phyloP scores from a whole-genome alignment of 768 basidiomycete species.

The Cystobasidium ongulense region DNA sequence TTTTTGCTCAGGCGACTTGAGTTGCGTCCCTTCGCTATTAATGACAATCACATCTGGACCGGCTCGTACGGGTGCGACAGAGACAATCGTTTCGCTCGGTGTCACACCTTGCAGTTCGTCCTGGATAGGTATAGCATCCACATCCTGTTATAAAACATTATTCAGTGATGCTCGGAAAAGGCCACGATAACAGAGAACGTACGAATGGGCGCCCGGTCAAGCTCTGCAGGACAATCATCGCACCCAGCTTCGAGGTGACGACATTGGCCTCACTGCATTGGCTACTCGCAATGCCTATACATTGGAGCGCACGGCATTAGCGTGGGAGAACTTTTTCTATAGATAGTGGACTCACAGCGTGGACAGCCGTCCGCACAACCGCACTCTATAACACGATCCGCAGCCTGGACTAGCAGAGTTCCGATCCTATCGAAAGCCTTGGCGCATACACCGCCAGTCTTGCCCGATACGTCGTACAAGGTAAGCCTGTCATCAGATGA shows the following conservation, averaged over 20 bases:
- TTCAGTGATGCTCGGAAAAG: neutral
- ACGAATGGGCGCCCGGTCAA: constrained; percentile 24
- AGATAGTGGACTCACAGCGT: constrained; percentile 51
- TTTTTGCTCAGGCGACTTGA: constrained; percentile 25
- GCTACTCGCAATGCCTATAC: constrained; percentile 61
- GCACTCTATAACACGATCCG: constrained; percentile 56
- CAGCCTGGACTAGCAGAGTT: constrained; percentile 57
- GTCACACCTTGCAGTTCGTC: constrained; percentile 22
- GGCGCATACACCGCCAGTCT: constrained; percentile 62
- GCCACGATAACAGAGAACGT: neutral
- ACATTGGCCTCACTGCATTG: constrained; percentile 64
- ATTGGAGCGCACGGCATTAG: neutral
- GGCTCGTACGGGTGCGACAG: constrained; percentile 19
- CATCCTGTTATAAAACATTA: constrained; percentile 50
- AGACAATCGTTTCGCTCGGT: constrained; percentile 26
- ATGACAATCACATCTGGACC: constrained; percentile 19
- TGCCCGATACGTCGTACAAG: constrained; percentile 67
- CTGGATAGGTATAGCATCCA: constrained; percentile 45
- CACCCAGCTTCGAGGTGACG: constrained; percentile 70
- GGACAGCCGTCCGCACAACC: constrained; percentile 62
- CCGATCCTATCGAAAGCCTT: constrained; percentile 71
- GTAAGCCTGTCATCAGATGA: constrained; percentile 54
- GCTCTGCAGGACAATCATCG: constrained; percentile 54
- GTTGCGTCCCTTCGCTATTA: constrained; percentile 10
- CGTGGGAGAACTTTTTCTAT: neutral